These are phyloP conservation scores for Aristolochia fimbriata DNA, from an alignment of 164 flowering plant genomes.

Conservation along the genomic window DNA sequence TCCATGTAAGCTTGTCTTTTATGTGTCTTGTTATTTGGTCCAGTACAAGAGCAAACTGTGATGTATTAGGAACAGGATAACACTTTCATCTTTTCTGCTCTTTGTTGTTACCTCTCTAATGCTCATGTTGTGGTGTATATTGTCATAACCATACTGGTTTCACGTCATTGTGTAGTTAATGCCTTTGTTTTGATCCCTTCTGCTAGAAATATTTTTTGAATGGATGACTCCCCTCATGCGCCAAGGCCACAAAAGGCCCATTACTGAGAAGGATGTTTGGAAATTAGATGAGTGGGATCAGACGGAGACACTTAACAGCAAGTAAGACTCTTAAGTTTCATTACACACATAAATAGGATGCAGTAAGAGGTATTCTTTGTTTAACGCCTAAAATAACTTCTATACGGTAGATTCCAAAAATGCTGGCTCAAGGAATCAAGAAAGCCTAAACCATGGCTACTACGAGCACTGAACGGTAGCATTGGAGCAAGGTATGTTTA, in stretches of 20 bases:
- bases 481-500: slow-evolving; percentile 73
- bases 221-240: slow-evolving; percentile 91
- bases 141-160: no score
- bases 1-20: no score
- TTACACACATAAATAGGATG: not conserved
- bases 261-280: slow-evolving; percentile 97
- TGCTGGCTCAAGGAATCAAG: slow-evolving; percentile 74
- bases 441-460: slow-evolving; percentile 81
- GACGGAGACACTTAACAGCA: slow-evolving; percentile 65
- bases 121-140: no score
- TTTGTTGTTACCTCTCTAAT: no score
- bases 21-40: no score
- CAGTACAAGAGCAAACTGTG: no score
- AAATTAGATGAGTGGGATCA: slow-evolving; percentile 88
- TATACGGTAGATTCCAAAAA: slow-evolving; percentile 56
- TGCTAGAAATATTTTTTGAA: slow-evolving; percentile 46
- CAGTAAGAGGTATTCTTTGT: not conserved
- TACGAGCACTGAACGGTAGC: slow-evolving; percentile 72
- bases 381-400: not conserved
- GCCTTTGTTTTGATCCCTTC: slow-evolving; percentile 13
- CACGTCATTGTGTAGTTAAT: no score
- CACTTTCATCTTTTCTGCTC: no score
- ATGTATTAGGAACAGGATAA: no score
- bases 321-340: slow-evolving; percentile 28
- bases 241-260: slow-evolving; percentile 63